phyloP scores from a whole-genome alignment of 2,329 filamentous ascomycete genomes.

The Fusarium heterosporum region DNA sequence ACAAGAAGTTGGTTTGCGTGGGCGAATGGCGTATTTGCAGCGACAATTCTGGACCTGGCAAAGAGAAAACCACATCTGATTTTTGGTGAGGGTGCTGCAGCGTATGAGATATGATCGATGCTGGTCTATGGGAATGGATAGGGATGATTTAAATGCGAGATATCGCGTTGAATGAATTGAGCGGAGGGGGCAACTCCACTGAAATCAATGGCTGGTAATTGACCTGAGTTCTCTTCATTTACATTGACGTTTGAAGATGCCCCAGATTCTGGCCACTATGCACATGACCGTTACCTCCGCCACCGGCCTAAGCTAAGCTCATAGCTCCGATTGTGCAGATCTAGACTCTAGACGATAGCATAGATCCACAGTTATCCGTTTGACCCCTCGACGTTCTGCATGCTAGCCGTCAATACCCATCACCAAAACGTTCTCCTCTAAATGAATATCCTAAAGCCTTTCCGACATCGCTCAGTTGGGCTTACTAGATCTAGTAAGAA shows the following conservation, averaged over 20 bases:
- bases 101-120: conserved; percentile 63
- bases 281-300: not conserved
- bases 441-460: conserved; percentile 30
- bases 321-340: not conserved
- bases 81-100: conserved; percentile 73
- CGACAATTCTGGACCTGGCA: conserved; percentile 90
- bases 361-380: conserved; percentile 43
- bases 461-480: conserved; percentile 42
- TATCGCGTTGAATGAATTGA: not conserved
- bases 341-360: not conserved
- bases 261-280: not conserved
- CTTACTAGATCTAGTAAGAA: not conserved
- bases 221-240: not conserved
- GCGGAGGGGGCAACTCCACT: not conserved
- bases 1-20: conserved; percentile 97
- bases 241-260: not conserved
- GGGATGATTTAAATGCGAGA: not conserved
- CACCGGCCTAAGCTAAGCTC: not conserved
- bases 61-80: conserved; percentile 89
- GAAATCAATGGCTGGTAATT: not conserved
- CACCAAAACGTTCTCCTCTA: not conserved
- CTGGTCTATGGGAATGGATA: not conserved
- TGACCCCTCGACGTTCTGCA: conserved; percentile 4
- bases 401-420: conserved; percentile 13
- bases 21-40: conserved; percentile 96